Evolutionary conservation across 768 basidiomycete species (phyloP).

Genomic region (Botryobasidium botryosum): DNA sequence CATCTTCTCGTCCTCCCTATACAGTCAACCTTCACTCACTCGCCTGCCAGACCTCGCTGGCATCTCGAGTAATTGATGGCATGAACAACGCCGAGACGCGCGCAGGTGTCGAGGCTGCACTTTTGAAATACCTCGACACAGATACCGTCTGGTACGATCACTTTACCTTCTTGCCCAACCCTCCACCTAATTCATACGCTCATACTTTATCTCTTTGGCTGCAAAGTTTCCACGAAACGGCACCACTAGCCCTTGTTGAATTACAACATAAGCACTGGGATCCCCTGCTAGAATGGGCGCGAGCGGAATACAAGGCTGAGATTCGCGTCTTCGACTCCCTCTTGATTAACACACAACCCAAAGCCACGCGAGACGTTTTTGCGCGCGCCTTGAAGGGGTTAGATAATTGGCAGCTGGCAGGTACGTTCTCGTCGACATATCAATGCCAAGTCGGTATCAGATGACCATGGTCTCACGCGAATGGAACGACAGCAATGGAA

Average conservation of each 20-base stretch:
- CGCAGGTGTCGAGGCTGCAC: slow-evolving; percentile 41
- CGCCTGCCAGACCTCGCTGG: slow-evolving; percentile 60
- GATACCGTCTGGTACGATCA: slow-evolving; percentile 71
- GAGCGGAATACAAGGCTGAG: slow-evolving; percentile 44
- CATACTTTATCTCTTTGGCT: not conserved
- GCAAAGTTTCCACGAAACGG: slow-evolving; percentile 62
- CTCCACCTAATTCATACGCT: slow-evolving; percentile 3
- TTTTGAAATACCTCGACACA: slow-evolving; percentile 80
- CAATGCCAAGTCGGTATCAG: not conserved
- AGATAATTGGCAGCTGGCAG: slow-evolving; percentile 78
- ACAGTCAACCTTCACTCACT: not conserved
- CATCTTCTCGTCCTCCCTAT: not conserved
- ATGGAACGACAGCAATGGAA: slow-evolving; percentile 91
- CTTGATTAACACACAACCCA: slow-evolving; percentile 49
- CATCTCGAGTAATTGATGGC: slow-evolving; percentile 76
- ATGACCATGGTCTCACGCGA: not conserved
- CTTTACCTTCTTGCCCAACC: not conserved
- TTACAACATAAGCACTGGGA: slow-evolving; percentile 79
- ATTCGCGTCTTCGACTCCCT: slow-evolving; percentile 57
- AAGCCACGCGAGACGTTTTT: slow-evolving; percentile 47
- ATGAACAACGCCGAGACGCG: slow-evolving; percentile 40
- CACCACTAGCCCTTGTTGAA: slow-evolving; percentile 54
- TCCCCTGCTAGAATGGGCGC: slow-evolving; percentile 69
- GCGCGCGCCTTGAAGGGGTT: slow-evolving; percentile 38
- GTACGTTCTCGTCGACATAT: slow-evolving; percentile 28